These are phyloP conservation scores for Euptelea pleiosperma DNA, from an alignment of 164 flowering plant genomes.

Conservation along the genomic window DNA sequence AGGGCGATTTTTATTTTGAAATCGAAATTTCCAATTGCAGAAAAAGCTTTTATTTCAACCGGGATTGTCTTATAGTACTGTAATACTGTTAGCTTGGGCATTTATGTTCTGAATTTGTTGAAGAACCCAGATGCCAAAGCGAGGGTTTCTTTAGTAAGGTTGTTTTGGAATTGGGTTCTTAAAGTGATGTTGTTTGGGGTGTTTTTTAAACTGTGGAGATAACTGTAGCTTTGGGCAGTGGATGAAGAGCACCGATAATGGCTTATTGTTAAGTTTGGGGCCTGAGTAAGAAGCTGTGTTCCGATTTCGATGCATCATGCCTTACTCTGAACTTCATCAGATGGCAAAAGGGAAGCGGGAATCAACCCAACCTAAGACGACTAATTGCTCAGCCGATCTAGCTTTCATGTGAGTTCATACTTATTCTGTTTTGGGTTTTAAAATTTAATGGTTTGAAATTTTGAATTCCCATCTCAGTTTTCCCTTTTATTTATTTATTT, in stretches of 20 bases:
- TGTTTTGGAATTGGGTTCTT: constrained; percentile 12
- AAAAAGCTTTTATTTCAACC: neutral
- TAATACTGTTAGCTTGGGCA: constrained; percentile 2
- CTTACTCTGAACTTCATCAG: constrained; percentile 52
- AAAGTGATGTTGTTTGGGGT: no score
- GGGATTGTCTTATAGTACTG: constrained; percentile 11
- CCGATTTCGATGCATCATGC: constrained; percentile 40
- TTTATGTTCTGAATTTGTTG: neutral
- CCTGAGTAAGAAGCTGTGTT: constrained; percentile 16
- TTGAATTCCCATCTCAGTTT: neutral
- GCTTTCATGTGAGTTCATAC: constrained; percentile 41
- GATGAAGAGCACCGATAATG: constrained; percentile 18
- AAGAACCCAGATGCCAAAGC: no score
- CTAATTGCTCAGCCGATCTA: constrained; percentile 33
- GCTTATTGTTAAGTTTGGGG: constrained; percentile 11
- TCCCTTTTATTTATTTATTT: no score
- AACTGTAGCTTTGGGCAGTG: constrained; percentile 11
- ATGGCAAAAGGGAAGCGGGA: constrained; percentile 50
- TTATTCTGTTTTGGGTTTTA: no score
- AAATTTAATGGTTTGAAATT: neutral
- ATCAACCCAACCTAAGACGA: constrained; percentile 32
- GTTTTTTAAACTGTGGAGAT: no score
- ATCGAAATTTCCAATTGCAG: constrained; percentile 6
- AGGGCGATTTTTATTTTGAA: no score
- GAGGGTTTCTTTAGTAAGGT: constrained; percentile 6